Base-by-base conservation (phyloP, 2,329 filamentous ascomycete species). In the Thelonectria rubi region DNA sequence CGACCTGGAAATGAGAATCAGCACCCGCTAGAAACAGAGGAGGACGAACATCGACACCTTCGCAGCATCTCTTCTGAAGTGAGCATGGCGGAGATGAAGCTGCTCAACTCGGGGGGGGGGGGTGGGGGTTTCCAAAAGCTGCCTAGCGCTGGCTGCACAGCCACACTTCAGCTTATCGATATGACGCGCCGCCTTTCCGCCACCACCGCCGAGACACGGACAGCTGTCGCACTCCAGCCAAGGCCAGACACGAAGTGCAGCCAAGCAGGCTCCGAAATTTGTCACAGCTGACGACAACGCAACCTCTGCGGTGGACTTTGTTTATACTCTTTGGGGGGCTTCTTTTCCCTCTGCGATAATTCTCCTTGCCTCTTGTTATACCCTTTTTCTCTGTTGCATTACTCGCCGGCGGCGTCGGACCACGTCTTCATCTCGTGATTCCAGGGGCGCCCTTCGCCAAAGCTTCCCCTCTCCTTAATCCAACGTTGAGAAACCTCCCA, bases 271-370 rank as follows among this genome's bases (percentile, higher is more conserved):
- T 42, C 61, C 56, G 30, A 67, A 53, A 60, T 67, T 66, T 71
- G 68, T 67, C 67, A 68, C 65, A 58, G 70, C 70, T 72, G 67
- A 72, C 70, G 70, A 72, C 70, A 65, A 67, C 68, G 47, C 58
- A 21, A 30, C 55, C 47, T 42, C 52, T 43, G 24, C 21, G 57
- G 54, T 17, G 37, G 47, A 57, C 57, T 17, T 39, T 39, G 10
- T 14, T 32, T 21, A 53, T 42, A 58, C 34, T 17, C 30, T 18
- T 11, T 11, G 5, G 21, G 7, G 26, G 18, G 39, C 46, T 40
- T 34, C 48, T 57, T 43, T 48, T 56, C n/a, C 40, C 15, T 54
- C 34, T 24, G 37, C 34, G 15, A 37, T 15, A 15, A 15, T 37
- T 37, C 14, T 34, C 52, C 21, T 24, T 18, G 30, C 10, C 49